A percentile compares a stretch with the other conserved stretches of the same genome.
These are phyloP conservation scores for Noccaea bulbosa DNA, from an alignment of 345 rosid species.

Conservation along the genomic window DNA sequence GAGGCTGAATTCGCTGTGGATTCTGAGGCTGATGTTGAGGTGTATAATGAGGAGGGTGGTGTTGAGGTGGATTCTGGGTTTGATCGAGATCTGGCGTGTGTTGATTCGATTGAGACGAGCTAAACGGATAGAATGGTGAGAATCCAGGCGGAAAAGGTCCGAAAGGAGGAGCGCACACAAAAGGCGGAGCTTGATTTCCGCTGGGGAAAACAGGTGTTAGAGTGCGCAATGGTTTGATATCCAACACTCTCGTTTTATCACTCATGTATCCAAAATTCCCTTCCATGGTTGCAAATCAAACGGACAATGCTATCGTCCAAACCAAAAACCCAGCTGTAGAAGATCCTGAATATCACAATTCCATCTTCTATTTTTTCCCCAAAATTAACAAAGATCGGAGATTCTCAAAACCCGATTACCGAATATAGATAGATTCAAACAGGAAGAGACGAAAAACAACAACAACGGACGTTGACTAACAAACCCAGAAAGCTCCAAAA, in stretches of 20 bases:
- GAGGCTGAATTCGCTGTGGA: background rate
- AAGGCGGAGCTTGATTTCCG: conserved; percentile 49
- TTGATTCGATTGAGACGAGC: conserved; percentile 37
- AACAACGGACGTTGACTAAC: background rate
- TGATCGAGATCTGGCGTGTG: conserved; percentile 46
- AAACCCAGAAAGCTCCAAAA: background rate
- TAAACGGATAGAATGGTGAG: conserved; percentile 71
- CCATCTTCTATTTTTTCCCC: background rate
- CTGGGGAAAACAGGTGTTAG: conserved; percentile 64
- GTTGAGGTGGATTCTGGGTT: conserved; percentile 34
- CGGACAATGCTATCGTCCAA: background rate
- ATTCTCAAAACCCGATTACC: background rate
- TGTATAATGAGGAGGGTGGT: conserved; percentile 11
- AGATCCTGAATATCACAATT: background rate
- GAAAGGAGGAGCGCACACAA: conserved; percentile 53
- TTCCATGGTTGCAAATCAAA: conserved; percentile 43
- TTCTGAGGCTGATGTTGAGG: background rate
- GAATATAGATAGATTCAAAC: conserved; percentile 6
- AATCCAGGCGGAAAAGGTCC: conserved; percentile 71
- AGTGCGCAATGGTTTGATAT: conserved; percentile 74
- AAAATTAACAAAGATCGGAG: conserved; percentile 17
- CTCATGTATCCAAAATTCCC: conserved; percentile 43
- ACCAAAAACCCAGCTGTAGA: background rate
- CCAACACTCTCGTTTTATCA: conserved; percentile 67
- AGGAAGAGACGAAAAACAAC: background rate